Conservation (phyloP, 306 rosid genomes). For the Acacia confusa region DNA sequence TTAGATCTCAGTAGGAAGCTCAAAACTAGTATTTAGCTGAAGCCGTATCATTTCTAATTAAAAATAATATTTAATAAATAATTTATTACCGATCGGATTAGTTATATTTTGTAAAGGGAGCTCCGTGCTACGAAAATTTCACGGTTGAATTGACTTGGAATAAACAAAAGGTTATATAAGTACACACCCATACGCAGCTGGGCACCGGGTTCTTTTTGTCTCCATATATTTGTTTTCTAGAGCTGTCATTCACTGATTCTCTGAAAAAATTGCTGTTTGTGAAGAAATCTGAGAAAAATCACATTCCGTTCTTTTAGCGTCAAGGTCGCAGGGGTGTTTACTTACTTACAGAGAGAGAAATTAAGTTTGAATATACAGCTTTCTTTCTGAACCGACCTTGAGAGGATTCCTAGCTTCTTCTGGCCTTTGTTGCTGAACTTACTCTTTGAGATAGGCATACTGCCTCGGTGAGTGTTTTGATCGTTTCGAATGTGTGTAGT, state of each 20-base stretch:
- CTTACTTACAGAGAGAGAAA: neutral
- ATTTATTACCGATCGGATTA: too few species aligned
- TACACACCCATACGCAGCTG: neutral
- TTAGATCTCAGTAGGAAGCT: too few species aligned
- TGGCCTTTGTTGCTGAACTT: constrained; percentile 40
- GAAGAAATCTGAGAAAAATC: constrained; percentile 35
- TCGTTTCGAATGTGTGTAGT: constrained; percentile 43
- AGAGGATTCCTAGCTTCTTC: constrained; percentile 25
- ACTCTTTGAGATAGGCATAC: constrained; percentile 40
- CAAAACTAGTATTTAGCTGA: too few species aligned
- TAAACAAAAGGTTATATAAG: neutral
- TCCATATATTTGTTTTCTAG: neutral
- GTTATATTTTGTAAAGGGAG: neutral
- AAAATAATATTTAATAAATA: too few species aligned
- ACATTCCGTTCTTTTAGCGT: constrained; percentile 40
- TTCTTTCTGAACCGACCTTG: constrained; percentile 52
- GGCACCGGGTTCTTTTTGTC: neutral
- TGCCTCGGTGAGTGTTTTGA: constrained; percentile 48
- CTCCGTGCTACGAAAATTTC: neutral
- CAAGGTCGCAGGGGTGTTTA: constrained; percentile 22
- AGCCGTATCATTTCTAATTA: too few species aligned
- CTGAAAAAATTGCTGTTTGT: constrained; percentile 40
- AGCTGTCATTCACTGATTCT: constrained; percentile 47
- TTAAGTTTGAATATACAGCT: neutral
- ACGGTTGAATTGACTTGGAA: neutral